Percentiles rank a stretch among this genome's conserved stretches.
phyloP scores from a whole-genome alignment of 2,329 filamentous ascomycete genomes.

The Colletotrichum chlorophyti region DNA sequence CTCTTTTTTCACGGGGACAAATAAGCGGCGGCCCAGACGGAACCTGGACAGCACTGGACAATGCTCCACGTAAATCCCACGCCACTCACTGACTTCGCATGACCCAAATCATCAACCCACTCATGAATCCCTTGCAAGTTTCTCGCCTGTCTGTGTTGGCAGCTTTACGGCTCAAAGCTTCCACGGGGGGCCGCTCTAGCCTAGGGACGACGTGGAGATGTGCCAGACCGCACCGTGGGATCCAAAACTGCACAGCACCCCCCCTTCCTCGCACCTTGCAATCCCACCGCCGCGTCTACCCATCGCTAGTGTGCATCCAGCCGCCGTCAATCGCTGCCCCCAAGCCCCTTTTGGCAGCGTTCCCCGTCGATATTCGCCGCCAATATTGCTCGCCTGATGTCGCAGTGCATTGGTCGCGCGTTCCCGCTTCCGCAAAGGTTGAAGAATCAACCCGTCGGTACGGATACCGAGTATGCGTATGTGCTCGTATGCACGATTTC shows the following conservation, averaged over 20 bases:
- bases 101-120: too few species aligned
- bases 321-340: neutral
- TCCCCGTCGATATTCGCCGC: constrained; percentile 8
- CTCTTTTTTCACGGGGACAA: neutral
- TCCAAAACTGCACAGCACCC: neutral
- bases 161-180: too few species aligned
- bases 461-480: too few species aligned
- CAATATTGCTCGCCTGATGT: constrained; percentile 1
- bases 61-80: neutral
- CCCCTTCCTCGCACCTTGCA: neutral
- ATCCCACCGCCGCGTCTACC: neutral
- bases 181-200: too few species aligned
- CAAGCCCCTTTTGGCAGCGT: neutral
- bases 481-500: too few species aligned
- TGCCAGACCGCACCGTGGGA: neutral
- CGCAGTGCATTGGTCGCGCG: neutral
- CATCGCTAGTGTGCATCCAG: neutral
- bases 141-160: too few species aligned
- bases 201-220: too few species aligned
- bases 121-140: too few species aligned
- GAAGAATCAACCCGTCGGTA: neutral
- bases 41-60: neutral
- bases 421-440: neutral
- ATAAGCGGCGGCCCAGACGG: neutral
- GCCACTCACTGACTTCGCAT: too few species aligned